These are phyloP conservation scores for Paramyrothecium roridum DNA, from an alignment of 2,329 filamentous ascomycete genomes.

Conservation along the genomic window DNA sequence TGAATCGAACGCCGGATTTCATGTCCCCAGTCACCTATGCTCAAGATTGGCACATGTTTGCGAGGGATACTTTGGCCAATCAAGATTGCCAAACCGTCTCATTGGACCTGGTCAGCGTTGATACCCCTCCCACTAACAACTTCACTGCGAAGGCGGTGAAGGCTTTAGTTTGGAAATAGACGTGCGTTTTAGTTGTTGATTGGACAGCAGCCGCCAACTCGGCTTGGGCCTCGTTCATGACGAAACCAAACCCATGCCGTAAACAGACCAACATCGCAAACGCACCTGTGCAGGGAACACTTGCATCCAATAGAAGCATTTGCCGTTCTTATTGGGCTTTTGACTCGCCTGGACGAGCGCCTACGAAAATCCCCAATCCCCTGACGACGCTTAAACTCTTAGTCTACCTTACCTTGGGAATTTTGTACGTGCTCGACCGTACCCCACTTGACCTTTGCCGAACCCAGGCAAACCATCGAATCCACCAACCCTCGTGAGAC, in stretches of 20 bases:
- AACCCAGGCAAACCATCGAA: not conserved
- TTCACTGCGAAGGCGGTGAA: conserved; percentile 18
- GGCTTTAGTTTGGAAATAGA: conserved; percentile 16
- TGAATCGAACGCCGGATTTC: too few species aligned
- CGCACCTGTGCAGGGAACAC: not conserved
- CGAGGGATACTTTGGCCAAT: not conserved
- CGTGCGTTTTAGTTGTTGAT: conserved; percentile 16
- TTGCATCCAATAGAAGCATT: not conserved
- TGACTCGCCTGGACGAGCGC: too few species aligned
- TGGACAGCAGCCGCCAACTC: conserved; percentile 12
- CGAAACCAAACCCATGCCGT: not conserved
- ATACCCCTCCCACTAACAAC: conserved; percentile 15
- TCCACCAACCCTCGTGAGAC: not conserved
- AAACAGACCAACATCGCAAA: not conserved
- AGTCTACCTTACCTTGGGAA: too few species aligned
- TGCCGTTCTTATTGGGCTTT: too few species aligned
- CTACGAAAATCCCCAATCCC: too few species aligned
- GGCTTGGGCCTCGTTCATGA: not conserved
- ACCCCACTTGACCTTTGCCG: not conserved
- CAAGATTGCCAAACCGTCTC: not conserved
- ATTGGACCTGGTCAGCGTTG: not conserved
- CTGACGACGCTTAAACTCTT: too few species aligned
- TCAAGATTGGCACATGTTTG: too few species aligned
- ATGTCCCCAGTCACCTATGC: too few species aligned
- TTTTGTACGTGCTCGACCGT: not conserved